phyloP scores from a whole-genome alignment of 2,329 filamentous ascomycete genomes.

The Fusarium annulatum region DNA sequence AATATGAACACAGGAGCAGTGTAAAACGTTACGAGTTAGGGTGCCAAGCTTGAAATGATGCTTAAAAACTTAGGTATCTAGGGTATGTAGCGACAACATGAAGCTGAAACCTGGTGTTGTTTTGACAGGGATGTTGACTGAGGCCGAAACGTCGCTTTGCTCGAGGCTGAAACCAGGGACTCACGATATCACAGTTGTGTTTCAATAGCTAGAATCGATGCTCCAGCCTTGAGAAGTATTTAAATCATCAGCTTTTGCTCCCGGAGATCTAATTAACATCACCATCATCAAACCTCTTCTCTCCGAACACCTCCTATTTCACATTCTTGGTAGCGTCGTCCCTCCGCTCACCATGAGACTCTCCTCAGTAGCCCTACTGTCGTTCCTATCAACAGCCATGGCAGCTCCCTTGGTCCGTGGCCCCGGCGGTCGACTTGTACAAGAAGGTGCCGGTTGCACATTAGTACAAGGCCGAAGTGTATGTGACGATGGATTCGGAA shows the following conservation, averaged over 20 bases:
- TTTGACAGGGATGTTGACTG: neutral
- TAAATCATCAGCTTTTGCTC: rapidly evolving
- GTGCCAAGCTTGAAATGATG: neutral
- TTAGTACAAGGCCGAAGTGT: constrained; percentile 16
- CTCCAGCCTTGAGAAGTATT: neutral
- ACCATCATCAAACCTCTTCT: neutral
- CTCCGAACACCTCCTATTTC: rapidly evolving
- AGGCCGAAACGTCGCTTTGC: neutral
- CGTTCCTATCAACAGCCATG: neutral
- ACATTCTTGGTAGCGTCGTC: neutral
- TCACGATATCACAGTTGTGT: neutral
- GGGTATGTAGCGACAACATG: neutral
- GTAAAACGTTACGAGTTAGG: neutral
- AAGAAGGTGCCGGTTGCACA: neutral
- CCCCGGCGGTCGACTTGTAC: constrained; percentile 9
- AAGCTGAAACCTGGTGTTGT: neutral
- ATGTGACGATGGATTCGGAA: constrained; percentile 18
- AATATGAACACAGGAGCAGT: rapidly evolving
- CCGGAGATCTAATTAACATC: rapidly evolving
- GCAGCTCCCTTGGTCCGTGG: constrained; percentile 1
- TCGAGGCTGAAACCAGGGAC: neutral
- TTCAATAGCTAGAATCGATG: rapidly evolving
- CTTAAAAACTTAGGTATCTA: rapidly evolving
- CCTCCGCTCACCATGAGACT: constrained; percentile 2
- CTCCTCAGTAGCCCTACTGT: neutral